phyloP scores from a whole-genome alignment of 108 stramenopile genomes.

The Pseudonitzschia pungens region DNA sequence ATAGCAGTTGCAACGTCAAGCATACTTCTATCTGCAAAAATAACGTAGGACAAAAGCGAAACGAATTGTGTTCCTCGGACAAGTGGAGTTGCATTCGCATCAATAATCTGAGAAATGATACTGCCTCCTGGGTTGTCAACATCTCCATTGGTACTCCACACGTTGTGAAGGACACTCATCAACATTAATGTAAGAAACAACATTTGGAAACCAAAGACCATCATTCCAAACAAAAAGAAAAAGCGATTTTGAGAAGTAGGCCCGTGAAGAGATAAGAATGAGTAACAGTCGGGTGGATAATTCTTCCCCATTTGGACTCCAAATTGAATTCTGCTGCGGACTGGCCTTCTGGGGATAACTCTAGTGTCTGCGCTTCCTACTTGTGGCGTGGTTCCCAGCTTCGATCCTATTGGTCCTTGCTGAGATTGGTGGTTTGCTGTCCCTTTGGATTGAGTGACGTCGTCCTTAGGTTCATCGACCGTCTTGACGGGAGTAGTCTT shows the following conservation, averaged over 20 bases:
- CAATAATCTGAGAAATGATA: background rate
- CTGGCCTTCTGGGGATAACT: no score
- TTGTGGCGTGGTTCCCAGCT: no score
- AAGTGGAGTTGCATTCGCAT: background rate
- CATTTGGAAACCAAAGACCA: background rate
- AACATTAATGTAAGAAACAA: background rate
- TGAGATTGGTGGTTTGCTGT: no score
- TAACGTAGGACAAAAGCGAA: background rate
- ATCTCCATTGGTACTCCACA: background rate
- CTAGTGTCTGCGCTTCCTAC: no score
- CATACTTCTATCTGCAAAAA: background rate
- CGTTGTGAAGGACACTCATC: background rate
- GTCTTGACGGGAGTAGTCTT: no score
- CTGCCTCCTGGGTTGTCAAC: background rate
- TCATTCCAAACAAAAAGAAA: background rate
- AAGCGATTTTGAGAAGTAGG: background rate
- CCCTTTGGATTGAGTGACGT: no score
- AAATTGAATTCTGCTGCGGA: no score
- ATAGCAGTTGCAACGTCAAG: background rate
- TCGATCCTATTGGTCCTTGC: no score
- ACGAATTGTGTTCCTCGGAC: background rate
- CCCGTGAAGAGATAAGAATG: background rate
- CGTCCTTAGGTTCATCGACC: no score
- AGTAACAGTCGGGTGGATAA: slow-evolving; percentile 1
- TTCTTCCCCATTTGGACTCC: background rate